Conservation (phyloP, 176 grass and related monocot species). For the Phragmites australis region DNA sequence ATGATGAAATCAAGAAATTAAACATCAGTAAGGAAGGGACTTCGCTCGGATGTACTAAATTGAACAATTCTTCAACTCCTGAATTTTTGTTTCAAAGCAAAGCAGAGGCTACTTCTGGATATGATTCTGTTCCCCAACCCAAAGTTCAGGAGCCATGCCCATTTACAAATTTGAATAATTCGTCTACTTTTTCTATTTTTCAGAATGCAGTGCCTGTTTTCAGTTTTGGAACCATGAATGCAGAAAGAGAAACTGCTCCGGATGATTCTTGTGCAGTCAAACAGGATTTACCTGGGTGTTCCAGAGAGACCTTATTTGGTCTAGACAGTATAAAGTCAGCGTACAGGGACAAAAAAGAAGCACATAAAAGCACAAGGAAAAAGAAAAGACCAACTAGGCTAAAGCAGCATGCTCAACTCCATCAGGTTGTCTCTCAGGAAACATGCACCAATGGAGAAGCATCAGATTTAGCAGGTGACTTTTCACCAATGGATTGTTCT, state of each 20-base stretch:
- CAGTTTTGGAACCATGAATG: constrained; percentile 36
- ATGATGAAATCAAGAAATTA: constrained; percentile 64
- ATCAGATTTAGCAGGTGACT: constrained; percentile 54
- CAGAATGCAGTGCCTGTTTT: constrained; percentile 39
- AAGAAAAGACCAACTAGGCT: constrained; percentile 55
- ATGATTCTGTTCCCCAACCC: constrained; percentile 24
- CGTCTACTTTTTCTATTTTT: constrained; percentile 33
- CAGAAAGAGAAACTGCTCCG: constrained; percentile 12
- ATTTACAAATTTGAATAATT: constrained; percentile 36
- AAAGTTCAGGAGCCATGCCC: constrained; percentile 28
- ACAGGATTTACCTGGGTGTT: constrained; percentile 41
- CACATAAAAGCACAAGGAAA: constrained; percentile 53
- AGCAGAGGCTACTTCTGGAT: constrained; percentile 22
- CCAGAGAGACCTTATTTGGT: constrained; percentile 63
- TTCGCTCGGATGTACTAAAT: not conserved
- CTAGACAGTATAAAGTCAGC: constrained; percentile 42
- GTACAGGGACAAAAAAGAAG: constrained; percentile 64
- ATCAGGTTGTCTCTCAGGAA: constrained; percentile 43
- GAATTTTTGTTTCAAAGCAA: constrained; percentile 48
- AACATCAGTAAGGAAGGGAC: constrained; percentile 45
- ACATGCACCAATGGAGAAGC: constrained; percentile 25
- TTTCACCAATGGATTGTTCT: constrained; percentile 91
- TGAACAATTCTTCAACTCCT: constrained; percentile 16
- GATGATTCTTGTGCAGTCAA: constrained; percentile 43
- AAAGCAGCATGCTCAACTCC: constrained; percentile 42